These are phyloP conservation scores for Pseudogymnoascus sp. DNA, from an alignment of 2,329 filamentous ascomycete species.

Conservation along the genomic window DNA sequence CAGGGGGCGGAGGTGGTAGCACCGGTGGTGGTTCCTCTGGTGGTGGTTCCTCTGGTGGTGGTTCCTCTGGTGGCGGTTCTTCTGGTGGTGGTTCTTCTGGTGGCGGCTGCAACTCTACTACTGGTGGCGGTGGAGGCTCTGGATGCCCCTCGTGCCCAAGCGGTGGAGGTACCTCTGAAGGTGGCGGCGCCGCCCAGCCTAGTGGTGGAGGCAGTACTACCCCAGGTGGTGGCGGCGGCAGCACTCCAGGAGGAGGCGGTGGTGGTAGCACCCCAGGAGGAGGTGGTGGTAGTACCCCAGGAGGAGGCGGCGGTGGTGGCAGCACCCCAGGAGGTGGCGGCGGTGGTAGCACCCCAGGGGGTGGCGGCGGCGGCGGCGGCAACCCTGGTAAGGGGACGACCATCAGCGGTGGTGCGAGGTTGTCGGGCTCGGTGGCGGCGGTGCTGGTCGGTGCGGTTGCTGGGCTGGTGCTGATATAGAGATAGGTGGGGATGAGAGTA, in stretches of 20 bases:
- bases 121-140: not conserved
- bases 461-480: not conserved
- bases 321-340: not conserved
- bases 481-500: not conserved
- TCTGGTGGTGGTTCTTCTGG: not conserved
- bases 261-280: not conserved
- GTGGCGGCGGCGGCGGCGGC: not conserved
- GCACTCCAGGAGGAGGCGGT: not conserved
- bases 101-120: not conserved
- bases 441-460: not conserved
- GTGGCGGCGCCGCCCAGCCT: not conserved
- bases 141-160: not conserved
- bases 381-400: not conserved
- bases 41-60: not conserved
- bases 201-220: not conserved
- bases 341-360: not conserved
- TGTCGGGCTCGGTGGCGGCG: not conserved
- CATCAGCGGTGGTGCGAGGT: not conserved
- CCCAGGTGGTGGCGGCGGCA: not conserved
- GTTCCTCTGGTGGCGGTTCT: not conserved
- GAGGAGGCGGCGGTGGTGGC: not conserved
- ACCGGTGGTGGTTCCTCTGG: not conserved
- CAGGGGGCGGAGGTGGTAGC: not conserved
- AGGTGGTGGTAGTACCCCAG: not conserved
- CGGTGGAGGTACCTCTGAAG: not conserved